These are phyloP conservation scores for Chaetomidium leptoderma DNA, from an alignment of 495 filamentous ascomycete species.

Conservation along the genomic window DNA sequence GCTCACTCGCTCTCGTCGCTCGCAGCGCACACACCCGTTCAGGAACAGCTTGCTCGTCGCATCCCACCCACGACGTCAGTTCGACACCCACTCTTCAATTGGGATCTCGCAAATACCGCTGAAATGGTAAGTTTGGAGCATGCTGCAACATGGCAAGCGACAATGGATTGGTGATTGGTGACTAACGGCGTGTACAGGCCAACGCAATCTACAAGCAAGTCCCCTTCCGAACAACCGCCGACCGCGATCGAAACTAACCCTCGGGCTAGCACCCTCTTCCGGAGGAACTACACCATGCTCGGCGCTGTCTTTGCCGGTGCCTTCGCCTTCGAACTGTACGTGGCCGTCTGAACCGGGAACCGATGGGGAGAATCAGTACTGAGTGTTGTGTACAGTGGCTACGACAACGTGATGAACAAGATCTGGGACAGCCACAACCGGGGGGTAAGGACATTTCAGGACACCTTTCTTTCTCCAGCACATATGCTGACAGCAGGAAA, in stretches of 20 bases:
- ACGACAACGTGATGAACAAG: constrained; percentile 69
- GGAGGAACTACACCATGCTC: constrained; percentile 80
- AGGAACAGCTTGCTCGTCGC: constrained; percentile 14
- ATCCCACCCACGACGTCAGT: constrained; percentile 19
- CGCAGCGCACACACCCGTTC: constrained; percentile 25
- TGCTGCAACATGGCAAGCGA: background rate
- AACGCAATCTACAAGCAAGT: constrained; percentile 78
- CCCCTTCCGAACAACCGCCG: constrained; percentile 28
- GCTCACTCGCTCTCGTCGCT: too few species aligned
- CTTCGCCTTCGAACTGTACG: constrained; percentile 93
- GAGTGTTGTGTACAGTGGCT: constrained; percentile 54
- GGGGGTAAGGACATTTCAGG: constrained; percentile 62
- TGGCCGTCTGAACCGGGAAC: constrained; percentile 12
- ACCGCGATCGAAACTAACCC: constrained; percentile 28
- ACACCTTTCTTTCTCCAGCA: background rate
- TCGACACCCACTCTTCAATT: constrained; percentile 21
- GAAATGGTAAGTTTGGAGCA: constrained; percentile 36
- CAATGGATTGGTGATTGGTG: background rate
- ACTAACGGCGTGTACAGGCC: constrained; percentile 40
- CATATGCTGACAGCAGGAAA: constrained; percentile 32
- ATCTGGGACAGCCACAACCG: constrained; percentile 86
- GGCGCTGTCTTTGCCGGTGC: constrained; percentile 78
- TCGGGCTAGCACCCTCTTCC: constrained; percentile 68
- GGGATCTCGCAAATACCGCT: constrained; percentile 22
- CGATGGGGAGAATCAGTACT: constrained; percentile 15